Base-by-base conservation (phyloP, 441 rosid genomes). In the Syzygium malaccense region DNA sequence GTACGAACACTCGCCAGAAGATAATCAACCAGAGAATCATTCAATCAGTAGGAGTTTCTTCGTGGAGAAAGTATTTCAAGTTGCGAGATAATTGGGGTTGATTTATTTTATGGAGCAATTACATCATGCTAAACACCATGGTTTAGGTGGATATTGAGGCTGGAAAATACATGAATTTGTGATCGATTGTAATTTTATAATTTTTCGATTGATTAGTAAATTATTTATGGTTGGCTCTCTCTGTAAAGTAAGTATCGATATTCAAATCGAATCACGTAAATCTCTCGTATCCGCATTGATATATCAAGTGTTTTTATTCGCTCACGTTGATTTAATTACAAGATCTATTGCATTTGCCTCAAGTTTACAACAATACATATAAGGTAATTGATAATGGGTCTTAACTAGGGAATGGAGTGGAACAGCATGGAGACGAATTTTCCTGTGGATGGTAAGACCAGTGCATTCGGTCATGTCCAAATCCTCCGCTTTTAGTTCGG, bases 241-340 rank as follows among this genome's bases (percentile, higher is more conserved):
- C 10, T 3, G 7, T 64, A 8, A 2, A 3, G 3, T 30, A 64
- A 2, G 1, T 64, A 64, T 25, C 7, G 25, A 55, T 25, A 55
- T 4, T 55, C 2, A 1, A 0, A 56, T 0, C 11, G 13, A 56
- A 23, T 5, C 37, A 64, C 11, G 3, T 30, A 15, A 64, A 30
- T 64, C 10, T 64, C 3, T n/a, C 33, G 3, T 2, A 2, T n/a
- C 20, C 37, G 1, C 3, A 1, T 30, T 64, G 37, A 64, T 15
- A 30, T 30, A 20, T 64, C 37, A 30, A 15, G 33, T 15, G 37
- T 14, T 30, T 64, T 64, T 64, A 64, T 8, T 30, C 11, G 5
- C 37, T 64, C 37, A 5, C 20, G 4, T 64, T 64, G 19, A 15
- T 64, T n/a, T 32, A 8, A 17, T 66, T 66, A 32, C 75, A 32